These are phyloP conservation scores for Tephrocybe sp. DNA, from an alignment of 768 basidiomycete species.

Conservation along the genomic window DNA sequence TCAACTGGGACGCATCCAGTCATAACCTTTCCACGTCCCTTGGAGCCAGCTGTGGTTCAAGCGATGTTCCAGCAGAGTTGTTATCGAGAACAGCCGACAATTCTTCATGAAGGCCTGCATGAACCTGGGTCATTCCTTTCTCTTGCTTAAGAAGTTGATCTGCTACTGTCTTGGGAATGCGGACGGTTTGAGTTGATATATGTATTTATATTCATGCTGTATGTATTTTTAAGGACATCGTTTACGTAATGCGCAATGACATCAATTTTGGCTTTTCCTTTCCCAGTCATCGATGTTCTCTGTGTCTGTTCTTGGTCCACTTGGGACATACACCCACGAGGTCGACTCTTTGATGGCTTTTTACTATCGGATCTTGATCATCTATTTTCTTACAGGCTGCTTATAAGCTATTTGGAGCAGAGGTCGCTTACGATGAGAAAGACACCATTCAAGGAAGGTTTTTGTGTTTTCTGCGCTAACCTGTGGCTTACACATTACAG, in stretches of 20 bases:
- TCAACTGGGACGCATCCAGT: conserved; percentile 25
- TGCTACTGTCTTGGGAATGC: not conserved
- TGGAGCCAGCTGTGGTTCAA: conserved; percentile 29
- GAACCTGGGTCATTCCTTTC: conserved; percentile 37
- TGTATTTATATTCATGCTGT: not conserved
- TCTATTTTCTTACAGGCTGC: conserved; percentile 34
- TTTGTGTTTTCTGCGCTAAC: no score
- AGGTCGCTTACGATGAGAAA: conserved; percentile 32
- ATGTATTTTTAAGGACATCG: not conserved
- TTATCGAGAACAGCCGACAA: conserved; percentile 25
- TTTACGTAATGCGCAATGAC: not conserved
- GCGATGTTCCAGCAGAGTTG: conserved; percentile 31
- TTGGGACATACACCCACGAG: conserved; percentile 72
- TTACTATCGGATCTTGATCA: no score
- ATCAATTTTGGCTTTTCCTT: not conserved
- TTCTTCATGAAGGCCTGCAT: conserved; percentile 32
- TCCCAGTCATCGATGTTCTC: conserved; percentile 8
- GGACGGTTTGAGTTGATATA: not conserved
- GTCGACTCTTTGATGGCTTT: no score
- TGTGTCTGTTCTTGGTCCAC: conserved; percentile 65
- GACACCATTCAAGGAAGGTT: conserved; percentile 32
- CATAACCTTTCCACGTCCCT: conserved; percentile 34
- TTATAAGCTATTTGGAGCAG: conserved; percentile 33
- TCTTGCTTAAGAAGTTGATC: conserved; percentile 17
- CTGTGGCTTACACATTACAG: conserved; percentile 32